A percentile compares a stretch with the other conserved stretches of the same genome.
Conservation (phyloP, 2,329 filamentous ascomycete species). For the Aurifilum marmelostoma region DNA sequence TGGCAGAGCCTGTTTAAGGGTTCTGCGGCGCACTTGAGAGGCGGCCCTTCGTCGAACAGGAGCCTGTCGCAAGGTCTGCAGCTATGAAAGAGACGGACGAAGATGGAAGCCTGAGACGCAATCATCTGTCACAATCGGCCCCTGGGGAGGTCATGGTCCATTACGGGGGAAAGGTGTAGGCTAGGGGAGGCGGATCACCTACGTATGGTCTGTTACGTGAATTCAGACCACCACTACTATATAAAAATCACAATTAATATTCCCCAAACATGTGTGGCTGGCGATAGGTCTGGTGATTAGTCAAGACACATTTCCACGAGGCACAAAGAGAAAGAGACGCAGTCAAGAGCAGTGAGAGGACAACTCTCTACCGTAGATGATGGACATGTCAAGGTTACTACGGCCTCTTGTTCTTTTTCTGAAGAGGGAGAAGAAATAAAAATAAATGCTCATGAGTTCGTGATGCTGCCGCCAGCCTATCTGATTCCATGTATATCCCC, state of each 20-base stretch:
- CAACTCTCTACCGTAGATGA: no score
- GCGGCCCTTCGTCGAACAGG: constrained; percentile 44
- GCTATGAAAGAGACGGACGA: constrained; percentile 31
- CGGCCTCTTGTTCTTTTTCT: no score
- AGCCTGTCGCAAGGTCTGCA: constrained; percentile 48
- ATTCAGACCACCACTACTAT: background rate
- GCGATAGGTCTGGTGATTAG: no score
- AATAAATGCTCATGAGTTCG: background rate
- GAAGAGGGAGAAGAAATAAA: background rate
- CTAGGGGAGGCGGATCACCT: background rate
- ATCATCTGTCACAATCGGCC: background rate
- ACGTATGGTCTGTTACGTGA: background rate
- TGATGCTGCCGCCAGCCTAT: background rate
- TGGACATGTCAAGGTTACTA: no score
- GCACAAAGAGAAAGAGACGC: no score
- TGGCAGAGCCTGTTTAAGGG: constrained; percentile 98
- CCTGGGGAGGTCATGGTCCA: background rate
- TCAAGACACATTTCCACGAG: no score
- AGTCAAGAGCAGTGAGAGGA: no score
- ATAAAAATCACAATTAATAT: background rate
- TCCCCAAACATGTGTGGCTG: background rate
- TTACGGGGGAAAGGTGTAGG: no score
- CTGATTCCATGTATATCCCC: background rate
- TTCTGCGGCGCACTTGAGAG: constrained; percentile 83
- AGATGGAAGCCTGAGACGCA: background rate